Evolutionary conservation across 148 eudicot species (phyloP), one percentile per base, ranked within the genome.

Genomic region (Agrostemma githago): DNA sequence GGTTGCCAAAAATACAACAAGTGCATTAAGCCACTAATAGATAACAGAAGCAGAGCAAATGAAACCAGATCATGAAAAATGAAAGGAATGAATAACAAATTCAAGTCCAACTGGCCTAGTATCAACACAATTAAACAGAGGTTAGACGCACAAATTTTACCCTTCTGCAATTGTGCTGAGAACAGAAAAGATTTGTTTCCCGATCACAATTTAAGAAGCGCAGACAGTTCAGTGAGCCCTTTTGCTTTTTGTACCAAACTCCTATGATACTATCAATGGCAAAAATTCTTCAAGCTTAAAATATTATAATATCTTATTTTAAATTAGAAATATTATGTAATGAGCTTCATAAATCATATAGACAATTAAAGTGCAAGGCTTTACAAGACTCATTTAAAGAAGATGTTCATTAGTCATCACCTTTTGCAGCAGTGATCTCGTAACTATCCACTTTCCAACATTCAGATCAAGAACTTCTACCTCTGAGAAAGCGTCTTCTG

Each of bases 381-480:
- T 21, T 48, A 59, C 42, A 26, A 15, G n/a, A 46, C 34, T 51
- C 17, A 8, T 19, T 20, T 21, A 9, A 38, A 34, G 11, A 12
- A 51, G 39, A 51, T 53, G 43, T 70, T 34, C 7, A 16, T 11
- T 12, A 51, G 56, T 2, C 56, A 12, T 44, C 76, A 92, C 97
- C 96, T 90, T 86, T 60, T 84, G 75, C 46, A 70, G 70, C 97
- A 92, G 90, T 38, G 97, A 76, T 48, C 70, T 80, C 60, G 81
- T 79, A 44, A 58, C 56, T 40, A 90, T 80, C 97, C 97, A 92
- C 54, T 82, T 83, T 61, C 93, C 92, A 73, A 78, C 62, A 70
- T 84, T 38, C 26, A 71, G 68, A 71, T 92, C 96, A 41, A 86
- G 82, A 81, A 87, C 76, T 81, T 92, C 96, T 20, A 92, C 93